These are phyloP conservation scores for Backusella australiensis DNA, from an alignment of 192 early-diverging fungal species.

Conservation along the genomic window DNA sequence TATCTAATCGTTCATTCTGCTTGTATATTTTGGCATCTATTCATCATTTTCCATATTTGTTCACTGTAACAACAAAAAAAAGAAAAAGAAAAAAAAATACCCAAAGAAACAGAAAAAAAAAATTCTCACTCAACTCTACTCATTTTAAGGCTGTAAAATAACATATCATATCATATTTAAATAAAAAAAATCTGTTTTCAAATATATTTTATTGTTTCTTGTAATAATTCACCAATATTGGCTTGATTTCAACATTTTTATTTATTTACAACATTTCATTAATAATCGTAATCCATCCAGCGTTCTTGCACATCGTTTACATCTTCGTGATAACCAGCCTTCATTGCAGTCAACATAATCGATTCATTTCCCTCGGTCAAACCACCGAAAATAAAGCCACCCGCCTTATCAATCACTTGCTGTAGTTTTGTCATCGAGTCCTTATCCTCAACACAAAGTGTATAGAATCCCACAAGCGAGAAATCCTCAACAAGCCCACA, in stretches of 20 bases:
- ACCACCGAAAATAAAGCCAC: conserved; percentile 88
- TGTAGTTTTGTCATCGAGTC: conserved; percentile 75
- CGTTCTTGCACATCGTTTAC: conserved; percentile 47
- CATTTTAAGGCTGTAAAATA: background rate
- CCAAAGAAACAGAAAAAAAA: background rate
- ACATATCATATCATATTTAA: background rate
- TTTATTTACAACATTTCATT: background rate
- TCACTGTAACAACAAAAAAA: background rate
- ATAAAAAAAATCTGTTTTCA: background rate
- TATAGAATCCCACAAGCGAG: conserved; percentile 88
- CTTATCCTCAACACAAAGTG: conserved; percentile 79
- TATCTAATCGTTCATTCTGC: background rate
- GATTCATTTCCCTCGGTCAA: conserved; percentile 73
- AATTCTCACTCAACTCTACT: background rate
- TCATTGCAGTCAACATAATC: conserved; percentile 65
- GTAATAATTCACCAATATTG: too few relatives aligned
- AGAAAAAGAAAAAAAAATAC: background rate
- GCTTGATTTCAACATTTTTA: background rate
- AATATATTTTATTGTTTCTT: too few relatives aligned
- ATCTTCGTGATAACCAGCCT: conserved; percentile 37
- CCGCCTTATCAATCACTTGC: conserved; percentile 84
- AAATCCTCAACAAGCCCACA: conserved; percentile 93
- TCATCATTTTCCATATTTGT: background rate
- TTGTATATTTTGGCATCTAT: background rate
- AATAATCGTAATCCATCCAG: conserved; percentile 32